Percentiles rank a stretch among this genome's conserved stretches.
Evolutionary conservation across 495 filamentous ascomycete genomes (phyloP).

Genomic region (Barbatosphaeria neglecta): DNA sequence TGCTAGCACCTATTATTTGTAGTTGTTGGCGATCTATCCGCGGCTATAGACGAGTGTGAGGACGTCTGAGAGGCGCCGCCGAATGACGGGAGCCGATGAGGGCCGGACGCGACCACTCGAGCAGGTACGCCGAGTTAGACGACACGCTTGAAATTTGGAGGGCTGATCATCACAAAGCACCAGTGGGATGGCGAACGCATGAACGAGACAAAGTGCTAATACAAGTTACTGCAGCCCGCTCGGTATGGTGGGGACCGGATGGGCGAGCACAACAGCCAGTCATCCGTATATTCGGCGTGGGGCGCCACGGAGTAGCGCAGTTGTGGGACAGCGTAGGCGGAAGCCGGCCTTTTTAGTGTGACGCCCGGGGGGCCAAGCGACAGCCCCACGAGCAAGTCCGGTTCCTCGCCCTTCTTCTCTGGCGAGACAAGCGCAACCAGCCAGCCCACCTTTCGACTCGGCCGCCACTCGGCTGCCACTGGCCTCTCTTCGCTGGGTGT

Average conservation of each 20-base stretch:
- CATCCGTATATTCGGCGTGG: too few species aligned
- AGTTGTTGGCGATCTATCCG: background rate
- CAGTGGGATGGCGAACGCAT: background rate
- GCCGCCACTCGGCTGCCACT: too few species aligned
- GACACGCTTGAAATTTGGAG: too few species aligned
- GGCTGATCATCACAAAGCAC: background rate
- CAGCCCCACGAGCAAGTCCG: background rate
- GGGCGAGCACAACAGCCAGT: background rate
- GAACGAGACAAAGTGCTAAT: too few species aligned
- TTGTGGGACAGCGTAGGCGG: background rate
- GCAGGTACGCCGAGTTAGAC: too few species aligned
- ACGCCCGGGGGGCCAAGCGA: background rate
- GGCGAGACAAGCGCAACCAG: background rate
- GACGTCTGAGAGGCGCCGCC: background rate
- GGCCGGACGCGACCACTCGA: too few species aligned
- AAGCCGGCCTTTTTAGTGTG: background rate
- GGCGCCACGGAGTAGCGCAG: background rate
- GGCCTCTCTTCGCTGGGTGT: too few species aligned
- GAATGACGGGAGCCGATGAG: too few species aligned
- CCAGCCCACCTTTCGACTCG: too few species aligned
- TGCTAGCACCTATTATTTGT: too few species aligned
- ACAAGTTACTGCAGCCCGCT: too few species aligned
- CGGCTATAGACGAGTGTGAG: background rate
- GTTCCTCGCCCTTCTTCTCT: background rate
- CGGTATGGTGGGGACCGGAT: background rate